phyloP scores from a whole-genome alignment of 2,329 filamentous ascomycete genomes.

The Rhynchosporium agropyri region DNA sequence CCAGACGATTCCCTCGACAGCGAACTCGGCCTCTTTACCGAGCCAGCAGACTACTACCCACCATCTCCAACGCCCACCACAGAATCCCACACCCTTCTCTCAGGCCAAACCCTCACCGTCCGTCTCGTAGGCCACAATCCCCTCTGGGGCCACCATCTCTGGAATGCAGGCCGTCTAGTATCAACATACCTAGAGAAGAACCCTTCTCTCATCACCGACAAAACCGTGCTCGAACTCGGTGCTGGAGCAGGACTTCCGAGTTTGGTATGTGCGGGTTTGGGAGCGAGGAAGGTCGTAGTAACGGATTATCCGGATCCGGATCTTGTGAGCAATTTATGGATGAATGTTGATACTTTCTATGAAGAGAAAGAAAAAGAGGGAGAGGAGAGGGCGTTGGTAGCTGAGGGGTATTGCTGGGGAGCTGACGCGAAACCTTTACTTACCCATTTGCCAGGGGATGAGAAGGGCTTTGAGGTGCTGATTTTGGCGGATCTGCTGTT shows the following conservation, averaged over 20 bases:
- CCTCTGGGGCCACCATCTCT: conserved; percentile 86
- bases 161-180: conserved; percentile 84
- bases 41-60: conserved; percentile 79
- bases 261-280: conserved; percentile 73
- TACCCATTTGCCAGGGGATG: conserved; percentile 50
- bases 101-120: conserved; percentile 58
- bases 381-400: conserved; percentile 49
- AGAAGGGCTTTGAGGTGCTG: conserved; percentile 70
- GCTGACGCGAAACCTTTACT: conserved; percentile 61
- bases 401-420: conserved; percentile 85
- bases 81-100: conserved; percentile 69
- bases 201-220: conserved; percentile 62
- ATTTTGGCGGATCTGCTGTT: conserved; percentile 90
- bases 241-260: conserved; percentile 85
- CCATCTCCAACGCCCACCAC: conserved; percentile 76
- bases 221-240: conserved; percentile 83
- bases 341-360: conserved; percentile 62
- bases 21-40: conserved; percentile 66
- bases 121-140: conserved; percentile 86
- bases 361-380: not conserved
- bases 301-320: conserved; percentile 89
- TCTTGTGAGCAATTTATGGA: conserved; percentile 76
- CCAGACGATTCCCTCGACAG: conserved; percentile 17
- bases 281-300: conserved; percentile 72
- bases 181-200: conserved; percentile 76